Percentiles rank a stretch among this genome's conserved stretches.
Evolutionary conservation across 2,329 filamentous ascomycete genomes (phyloP).

Genomic region (Diaporthe aspalathi): DNA sequence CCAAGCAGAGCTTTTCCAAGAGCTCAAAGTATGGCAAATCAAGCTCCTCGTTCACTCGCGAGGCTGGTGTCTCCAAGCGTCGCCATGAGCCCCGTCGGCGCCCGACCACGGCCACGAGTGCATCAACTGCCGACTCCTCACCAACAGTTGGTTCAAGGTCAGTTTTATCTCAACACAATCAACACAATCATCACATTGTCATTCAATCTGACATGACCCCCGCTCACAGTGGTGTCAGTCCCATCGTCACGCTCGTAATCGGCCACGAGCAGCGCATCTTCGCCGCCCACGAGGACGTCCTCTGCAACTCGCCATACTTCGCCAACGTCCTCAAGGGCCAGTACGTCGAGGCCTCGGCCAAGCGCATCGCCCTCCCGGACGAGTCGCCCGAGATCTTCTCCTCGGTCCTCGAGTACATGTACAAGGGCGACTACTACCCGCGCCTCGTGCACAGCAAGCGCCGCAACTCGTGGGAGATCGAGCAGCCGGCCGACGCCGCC

Average conservation of each 20-base stretch:
- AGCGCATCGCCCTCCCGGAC: conserved; percentile 82
- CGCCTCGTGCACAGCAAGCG: conserved; percentile 85
- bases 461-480: conserved; percentile 84
- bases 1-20: conserved; percentile 65
- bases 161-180: conserved; percentile 40
- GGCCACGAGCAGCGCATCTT: conserved; percentile 88
- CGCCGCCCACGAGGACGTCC: conserved; percentile 88
- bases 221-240: conserved; percentile 61
- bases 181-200: neutral
- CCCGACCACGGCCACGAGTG: conserved; percentile 59
- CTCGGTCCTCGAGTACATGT: conserved; percentile 88
- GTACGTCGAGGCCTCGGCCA: conserved; percentile 70
- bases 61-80: conserved; percentile 64
- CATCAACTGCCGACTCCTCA: conserved; percentile 51
- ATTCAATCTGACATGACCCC: conserved; percentile 15
- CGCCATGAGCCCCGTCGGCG: conserved; percentile 64
- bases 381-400: conserved; percentile 94
- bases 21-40: conserved; percentile 62
- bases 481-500: conserved; percentile 62
- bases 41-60: conserved; percentile 66
- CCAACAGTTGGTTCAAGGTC: conserved; percentile 57
- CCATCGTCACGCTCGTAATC: conserved; percentile 83
- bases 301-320: conserved; percentile 84
- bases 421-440: conserved; percentile 94
- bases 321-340: conserved; percentile 70